These are phyloP conservation scores for Hypoxylon sp. DNA, from an alignment of 2,329 filamentous ascomycete genomes.

Conservation along the genomic window DNA sequence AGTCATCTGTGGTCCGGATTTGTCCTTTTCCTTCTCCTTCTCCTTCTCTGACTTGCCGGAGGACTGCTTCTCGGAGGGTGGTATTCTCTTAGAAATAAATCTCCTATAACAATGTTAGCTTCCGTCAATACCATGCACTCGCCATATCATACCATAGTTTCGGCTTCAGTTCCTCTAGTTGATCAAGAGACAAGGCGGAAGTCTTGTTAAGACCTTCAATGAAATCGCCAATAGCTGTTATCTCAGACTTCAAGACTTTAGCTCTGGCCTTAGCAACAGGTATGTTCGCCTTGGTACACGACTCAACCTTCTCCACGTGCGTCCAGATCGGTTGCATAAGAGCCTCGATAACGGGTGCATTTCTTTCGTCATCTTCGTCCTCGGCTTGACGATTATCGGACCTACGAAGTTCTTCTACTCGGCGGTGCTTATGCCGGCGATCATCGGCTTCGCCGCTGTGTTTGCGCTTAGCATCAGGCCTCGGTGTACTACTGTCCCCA, in stretches of 20 bases:
- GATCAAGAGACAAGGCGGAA: slow-evolving; percentile 50
- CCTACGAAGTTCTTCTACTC: slow-evolving; percentile 62
- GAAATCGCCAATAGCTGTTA: slow-evolving; percentile 56
- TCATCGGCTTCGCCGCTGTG: slow-evolving; percentile 69
- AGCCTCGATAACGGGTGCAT: slow-evolving; percentile 53
- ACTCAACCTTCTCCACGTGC: slow-evolving; percentile 53
- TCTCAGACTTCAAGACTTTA: slow-evolving; percentile 54
- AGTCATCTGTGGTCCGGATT: slow-evolving; percentile 50
- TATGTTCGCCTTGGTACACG: slow-evolving; percentile 55
- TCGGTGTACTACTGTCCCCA: slow-evolving; percentile 66
- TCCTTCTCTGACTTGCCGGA: slow-evolving; percentile 49
- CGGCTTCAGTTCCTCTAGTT: slow-evolving; percentile 55
- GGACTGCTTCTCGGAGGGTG: slow-evolving; percentile 52
- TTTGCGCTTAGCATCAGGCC: slow-evolving; percentile 73
- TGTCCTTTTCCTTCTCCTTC: slow-evolving; percentile 48
- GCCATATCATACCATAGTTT: slow-evolving; percentile 54
- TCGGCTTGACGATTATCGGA: slow-evolving; percentile 58
- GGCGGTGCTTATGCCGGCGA: slow-evolving; percentile 65
- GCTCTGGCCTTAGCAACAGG: slow-evolving; percentile 54
- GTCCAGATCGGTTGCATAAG: slow-evolving; percentile 56
- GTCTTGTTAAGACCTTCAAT: slow-evolving; percentile 55
- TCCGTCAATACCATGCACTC: background rate
- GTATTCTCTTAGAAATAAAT: slow-evolving; percentile 56
- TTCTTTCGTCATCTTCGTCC: slow-evolving; percentile 58
- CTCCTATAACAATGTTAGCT: slow-evolving; percentile 48